A percentile compares a stretch with the other conserved stretches of the same genome.
Evolutionary conservation across 192 early-diverging fungal species (phyloP).

Genomic region (Thamnidium elegans): DNA sequence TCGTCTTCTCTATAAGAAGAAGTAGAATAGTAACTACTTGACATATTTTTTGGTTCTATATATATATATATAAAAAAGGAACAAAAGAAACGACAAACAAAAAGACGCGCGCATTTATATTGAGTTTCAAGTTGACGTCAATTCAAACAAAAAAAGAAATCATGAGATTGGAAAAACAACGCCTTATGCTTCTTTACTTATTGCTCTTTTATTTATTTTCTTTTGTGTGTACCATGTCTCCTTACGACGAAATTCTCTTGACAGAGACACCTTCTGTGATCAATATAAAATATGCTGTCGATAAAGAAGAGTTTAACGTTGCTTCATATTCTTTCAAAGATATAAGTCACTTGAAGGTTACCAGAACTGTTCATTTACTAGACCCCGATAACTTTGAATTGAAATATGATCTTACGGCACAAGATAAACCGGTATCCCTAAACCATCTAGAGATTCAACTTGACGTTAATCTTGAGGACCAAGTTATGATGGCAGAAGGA

Average conservation of each 20-base stretch:
- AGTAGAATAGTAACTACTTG: too few relatives aligned
- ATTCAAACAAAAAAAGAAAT: too few relatives aligned
- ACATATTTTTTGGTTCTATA: too few relatives aligned
- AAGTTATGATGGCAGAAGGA: constrained; percentile 47
- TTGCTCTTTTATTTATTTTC: neutral
- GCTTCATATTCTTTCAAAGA: neutral
- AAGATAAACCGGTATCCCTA: constrained; percentile 1
- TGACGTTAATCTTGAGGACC: constrained; percentile 19
- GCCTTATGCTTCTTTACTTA: neutral
- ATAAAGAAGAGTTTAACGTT: neutral
- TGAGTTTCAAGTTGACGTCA: too few relatives aligned
- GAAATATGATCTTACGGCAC: constrained; percentile 5
- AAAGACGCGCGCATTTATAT: too few relatives aligned
- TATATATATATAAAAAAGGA: too few relatives aligned
- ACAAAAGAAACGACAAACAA: too few relatives aligned
- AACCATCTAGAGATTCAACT: constrained; percentile 16
- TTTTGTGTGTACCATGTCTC: neutral
- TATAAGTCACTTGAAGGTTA: neutral
- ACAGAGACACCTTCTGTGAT: neutral
- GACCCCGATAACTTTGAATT: constrained; percentile 9
- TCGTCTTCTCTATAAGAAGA: too few relatives aligned
- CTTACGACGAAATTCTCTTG: neutral
- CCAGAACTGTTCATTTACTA: neutral
- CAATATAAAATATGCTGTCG: neutral
- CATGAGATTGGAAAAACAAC: neutral